These are phyloP conservation scores for Brassica incana DNA, from an alignment of 345 rosid genomes.

Conservation along the genomic window DNA sequence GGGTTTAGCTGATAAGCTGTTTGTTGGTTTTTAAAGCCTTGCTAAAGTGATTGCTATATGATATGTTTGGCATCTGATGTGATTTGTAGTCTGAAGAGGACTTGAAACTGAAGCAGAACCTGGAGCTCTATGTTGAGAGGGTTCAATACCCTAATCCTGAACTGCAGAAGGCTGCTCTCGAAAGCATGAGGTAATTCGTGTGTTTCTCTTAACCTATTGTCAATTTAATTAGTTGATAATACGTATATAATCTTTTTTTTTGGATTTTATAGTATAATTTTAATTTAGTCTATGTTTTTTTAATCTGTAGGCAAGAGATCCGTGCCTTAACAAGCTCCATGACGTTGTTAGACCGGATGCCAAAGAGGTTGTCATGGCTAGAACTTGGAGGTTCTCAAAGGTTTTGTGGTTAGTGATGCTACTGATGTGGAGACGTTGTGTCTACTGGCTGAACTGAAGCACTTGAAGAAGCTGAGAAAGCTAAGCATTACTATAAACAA, in stretches of 20 bases:
- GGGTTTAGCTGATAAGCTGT: too few relatives aligned
- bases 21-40: too few relatives aligned
- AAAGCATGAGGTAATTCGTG: slow-evolving; percentile 77
- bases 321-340: slow-evolving; percentile 73
- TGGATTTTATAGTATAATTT: slow-evolving; percentile 9
- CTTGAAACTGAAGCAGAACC: too few relatives aligned
- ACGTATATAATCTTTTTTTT: not conserved
- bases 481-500: slow-evolving; percentile 42
- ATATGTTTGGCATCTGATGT: too few relatives aligned
- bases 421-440: slow-evolving; percentile 19
- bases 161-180: slow-evolving; percentile 76
- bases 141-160: too few relatives aligned
- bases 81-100: too few relatives aligned
- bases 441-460: slow-evolving; percentile 5
- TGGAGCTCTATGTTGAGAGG: too few relatives aligned
- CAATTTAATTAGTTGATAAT: slow-evolving; percentile 4
- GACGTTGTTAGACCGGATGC: slow-evolving; percentile 44
- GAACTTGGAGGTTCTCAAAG: slow-evolving; percentile 57
- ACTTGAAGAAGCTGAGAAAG: slow-evolving; percentile 40
- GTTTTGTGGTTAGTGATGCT: slow-evolving; percentile 53
- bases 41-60: too few relatives aligned
- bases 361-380: slow-evolving; percentile 46
- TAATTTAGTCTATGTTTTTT: not conserved
- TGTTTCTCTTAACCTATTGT: not conserved
- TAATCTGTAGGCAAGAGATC: slow-evolving; percentile 71